Evolutionary conservation across 257 asterid genomes (phyloP).

Genomic region (Osmanthus fragrans): DNA sequence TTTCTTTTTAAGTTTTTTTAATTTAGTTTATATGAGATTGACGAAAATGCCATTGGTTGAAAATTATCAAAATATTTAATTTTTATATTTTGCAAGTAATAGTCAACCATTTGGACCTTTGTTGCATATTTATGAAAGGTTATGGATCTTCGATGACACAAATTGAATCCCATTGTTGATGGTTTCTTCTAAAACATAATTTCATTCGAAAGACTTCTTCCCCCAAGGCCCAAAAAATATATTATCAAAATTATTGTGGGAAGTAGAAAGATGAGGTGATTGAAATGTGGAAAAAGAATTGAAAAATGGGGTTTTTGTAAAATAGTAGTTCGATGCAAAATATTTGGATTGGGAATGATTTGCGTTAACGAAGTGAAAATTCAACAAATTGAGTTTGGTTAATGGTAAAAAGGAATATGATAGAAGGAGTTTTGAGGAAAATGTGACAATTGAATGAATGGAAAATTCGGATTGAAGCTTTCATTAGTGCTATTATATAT

Average conservation of each 20-base stretch:
- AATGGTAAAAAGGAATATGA: background rate
- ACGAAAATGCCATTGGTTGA: no score
- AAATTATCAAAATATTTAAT: no score
- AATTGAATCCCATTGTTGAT: background rate
- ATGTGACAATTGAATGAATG: background rate
- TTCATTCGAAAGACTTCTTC: slow-evolving; percentile 36
- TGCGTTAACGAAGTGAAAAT: slow-evolving; percentile 21
- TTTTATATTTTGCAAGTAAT: no score
- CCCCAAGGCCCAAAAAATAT: slow-evolving; percentile 28
- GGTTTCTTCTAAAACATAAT: slow-evolving; percentile 26
- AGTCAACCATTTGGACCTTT: no score
- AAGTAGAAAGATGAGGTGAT: background rate
- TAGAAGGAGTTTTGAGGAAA: slow-evolving; percentile 18
- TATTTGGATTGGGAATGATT: background rate
- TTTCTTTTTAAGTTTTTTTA: no score
- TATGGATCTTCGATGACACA: no score
- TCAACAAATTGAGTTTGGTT: background rate
- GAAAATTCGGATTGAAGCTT: slow-evolving; percentile 46
- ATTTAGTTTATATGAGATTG: no score
- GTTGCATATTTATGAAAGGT: no score
- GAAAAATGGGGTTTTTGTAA: slow-evolving; percentile 15
- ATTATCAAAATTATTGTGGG: no score
- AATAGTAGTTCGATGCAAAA: slow-evolving; percentile 6
- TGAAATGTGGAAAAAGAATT: slow-evolving; percentile 24
- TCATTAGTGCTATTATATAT: no score